Percentiles rank a stretch among this genome's conserved stretches.
These are phyloP conservation scores for Goffeauzyma gilvescens DNA, from an alignment of 768 basidiomycete genomes.

Conservation along the genomic window DNA sequence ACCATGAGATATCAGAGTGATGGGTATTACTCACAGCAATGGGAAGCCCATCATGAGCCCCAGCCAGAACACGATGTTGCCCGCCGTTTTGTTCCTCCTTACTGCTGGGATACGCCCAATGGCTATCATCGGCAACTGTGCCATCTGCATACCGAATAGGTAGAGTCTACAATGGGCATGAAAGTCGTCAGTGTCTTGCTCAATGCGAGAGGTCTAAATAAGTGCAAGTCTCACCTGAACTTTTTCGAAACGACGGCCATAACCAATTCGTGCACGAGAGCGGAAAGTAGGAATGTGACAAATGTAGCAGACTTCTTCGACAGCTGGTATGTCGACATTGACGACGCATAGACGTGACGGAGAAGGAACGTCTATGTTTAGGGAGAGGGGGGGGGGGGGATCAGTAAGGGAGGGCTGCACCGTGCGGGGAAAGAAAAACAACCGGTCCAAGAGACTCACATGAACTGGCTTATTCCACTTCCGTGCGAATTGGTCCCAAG, in stretches of 20 bases:
- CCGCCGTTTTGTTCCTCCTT: constrained; percentile 57
- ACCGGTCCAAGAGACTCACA: constrained; percentile 28
- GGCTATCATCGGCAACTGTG: constrained; percentile 79
- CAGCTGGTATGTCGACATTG: constrained; percentile 56
- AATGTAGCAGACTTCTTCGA: constrained; percentile 70
- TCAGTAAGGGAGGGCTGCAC: background rate
- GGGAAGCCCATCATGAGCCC: constrained; percentile 75
- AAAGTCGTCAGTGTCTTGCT: background rate
- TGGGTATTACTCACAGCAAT: constrained; percentile 38
- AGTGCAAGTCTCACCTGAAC: constrained; percentile 43
- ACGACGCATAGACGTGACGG: constrained; percentile 83
- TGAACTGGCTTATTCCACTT: constrained; percentile 99
- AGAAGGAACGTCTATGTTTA: constrained; percentile 47
- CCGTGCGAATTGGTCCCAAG: constrained; percentile 91
- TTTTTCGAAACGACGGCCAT: constrained; percentile 93
- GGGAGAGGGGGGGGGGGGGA: background rate
- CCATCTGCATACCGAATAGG: constrained; percentile 63
- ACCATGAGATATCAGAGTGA: background rate
- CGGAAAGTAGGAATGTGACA: constrained; percentile 77
- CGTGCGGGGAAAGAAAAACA: background rate
- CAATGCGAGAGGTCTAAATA: background rate
- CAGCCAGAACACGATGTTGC: constrained; percentile 69
- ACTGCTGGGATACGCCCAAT: constrained; percentile 57
- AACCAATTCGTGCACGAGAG: constrained; percentile 77
- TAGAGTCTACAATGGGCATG: constrained; percentile 44